phyloP scores from a whole-genome alignment of 768 basidiomycete genomes.

The Dentipellis sp. region DNA sequence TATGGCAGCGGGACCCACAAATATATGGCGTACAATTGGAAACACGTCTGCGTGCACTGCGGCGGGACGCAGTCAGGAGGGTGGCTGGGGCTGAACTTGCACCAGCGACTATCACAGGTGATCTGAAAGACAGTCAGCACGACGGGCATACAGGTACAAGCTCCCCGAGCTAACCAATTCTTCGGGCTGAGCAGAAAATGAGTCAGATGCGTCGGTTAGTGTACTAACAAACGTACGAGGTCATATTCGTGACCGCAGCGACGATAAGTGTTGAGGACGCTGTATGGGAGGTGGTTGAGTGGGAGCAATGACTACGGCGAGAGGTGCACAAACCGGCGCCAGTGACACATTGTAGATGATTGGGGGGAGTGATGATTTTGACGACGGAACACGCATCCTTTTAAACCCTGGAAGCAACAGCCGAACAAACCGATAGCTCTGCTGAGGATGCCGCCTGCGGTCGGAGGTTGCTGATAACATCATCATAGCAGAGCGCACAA shows the following conservation, averaged over 20 bases:
- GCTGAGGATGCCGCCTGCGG: neutral
- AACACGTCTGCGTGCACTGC: constrained; percentile 16
- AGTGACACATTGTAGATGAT: constrained; percentile 48
- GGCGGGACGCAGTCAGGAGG: constrained; percentile 6
- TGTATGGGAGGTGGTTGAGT: constrained; percentile 22
- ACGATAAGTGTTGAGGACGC: constrained; percentile 49
- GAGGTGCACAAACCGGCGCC: constrained; percentile 49
- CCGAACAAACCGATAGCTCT: constrained; percentile 4
- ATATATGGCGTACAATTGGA: constrained; percentile 10
- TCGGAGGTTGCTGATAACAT: constrained; percentile 1
- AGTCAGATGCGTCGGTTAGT: too few relatives aligned
- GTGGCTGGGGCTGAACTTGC: constrained; percentile 8
- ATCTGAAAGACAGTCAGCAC: constrained; percentile 6
- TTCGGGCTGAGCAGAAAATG: neutral
- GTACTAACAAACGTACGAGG: constrained; percentile 3
- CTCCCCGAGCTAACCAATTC: neutral
- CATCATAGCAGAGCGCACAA: neutral
- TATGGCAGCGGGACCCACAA: neutral
- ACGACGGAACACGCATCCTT: neutral
- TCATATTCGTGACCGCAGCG: constrained; percentile 11
- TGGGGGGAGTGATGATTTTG: neutral
- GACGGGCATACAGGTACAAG: neutral
- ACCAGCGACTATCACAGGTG: constrained; percentile 10
- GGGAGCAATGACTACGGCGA: constrained; percentile 9
- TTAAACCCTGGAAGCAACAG: constrained; percentile 5